These are phyloP conservation scores for Raffaelea ambrosiae DNA, from an alignment of 2,329 filamentous ascomycete species.

Conservation along the genomic window DNA sequence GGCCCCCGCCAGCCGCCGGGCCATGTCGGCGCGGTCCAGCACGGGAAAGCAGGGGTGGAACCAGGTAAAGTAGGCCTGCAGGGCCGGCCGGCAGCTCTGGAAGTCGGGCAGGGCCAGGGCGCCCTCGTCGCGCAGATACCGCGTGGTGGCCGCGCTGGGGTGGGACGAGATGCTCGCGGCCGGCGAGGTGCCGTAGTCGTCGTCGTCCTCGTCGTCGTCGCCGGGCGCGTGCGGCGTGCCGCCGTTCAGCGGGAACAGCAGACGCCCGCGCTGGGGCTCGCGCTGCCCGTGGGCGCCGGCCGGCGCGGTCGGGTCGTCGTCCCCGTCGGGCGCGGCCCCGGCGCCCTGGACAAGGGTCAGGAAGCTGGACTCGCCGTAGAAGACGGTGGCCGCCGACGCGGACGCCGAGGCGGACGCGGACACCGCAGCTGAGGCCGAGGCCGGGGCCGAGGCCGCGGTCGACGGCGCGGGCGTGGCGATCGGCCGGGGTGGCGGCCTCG, in stretches of 20 bases:
- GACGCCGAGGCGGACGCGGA: neutral
- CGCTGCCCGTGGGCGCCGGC: neutral
- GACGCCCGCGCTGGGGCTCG: neutral
- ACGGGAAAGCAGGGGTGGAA: neutral
- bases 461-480: too few relatives aligned
- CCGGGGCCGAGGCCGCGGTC: too few relatives aligned
- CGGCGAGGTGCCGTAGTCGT: too few relatives aligned
- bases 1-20: neutral
- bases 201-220: too few relatives aligned
- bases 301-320: too few relatives aligned
- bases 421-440: neutral
- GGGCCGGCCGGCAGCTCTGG: neutral
- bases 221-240: neutral
- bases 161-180: neutral
- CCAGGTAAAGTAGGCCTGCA: neutral
- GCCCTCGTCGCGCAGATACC: neutral
- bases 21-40: neutral
- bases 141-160: neutral
- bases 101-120: neutral
- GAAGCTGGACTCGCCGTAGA: neutral
- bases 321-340: neutral
- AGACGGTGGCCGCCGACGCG: neutral
- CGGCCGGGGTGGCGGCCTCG: too few relatives aligned
- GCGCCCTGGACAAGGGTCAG: neutral
- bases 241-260: neutral